phyloP scores from a whole-genome alignment of 352 stramenopile genomes.

The Phytophthora cryptogea region DNA sequence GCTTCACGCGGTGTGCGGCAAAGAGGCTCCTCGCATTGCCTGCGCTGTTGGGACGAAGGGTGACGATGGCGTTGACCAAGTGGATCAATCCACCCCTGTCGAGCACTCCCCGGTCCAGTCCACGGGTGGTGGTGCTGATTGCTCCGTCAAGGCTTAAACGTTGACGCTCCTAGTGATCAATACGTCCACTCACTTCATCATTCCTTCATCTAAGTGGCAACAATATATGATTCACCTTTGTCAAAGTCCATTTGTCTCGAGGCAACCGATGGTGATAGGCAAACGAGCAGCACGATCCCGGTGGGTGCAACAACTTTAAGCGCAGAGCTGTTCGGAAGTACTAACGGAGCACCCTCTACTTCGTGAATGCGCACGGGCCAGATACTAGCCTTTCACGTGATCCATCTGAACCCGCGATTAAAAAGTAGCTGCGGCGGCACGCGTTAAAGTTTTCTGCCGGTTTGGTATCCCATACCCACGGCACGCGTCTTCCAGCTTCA shows the following conservation, averaged over 20 bases:
- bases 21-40: slow-evolving; percentile 46
- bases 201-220: neutral
- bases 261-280: neutral
- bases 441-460: neutral
- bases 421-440: neutral
- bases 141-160: slow-evolving; percentile 6
- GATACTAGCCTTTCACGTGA: neutral
- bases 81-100: slow-evolving; percentile 21
- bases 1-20: slow-evolving; percentile 62
- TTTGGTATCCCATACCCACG: neutral
- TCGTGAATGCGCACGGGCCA: neutral
- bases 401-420: slow-evolving; percentile 5
- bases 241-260: too few relatives aligned
- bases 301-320: slow-evolving; percentile 13
- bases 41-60: slow-evolving; percentile 38
- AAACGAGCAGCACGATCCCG: neutral
- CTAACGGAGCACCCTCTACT: slow-evolving; percentile 5
- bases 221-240: neutral
- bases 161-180: neutral
- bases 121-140: slow-evolving; percentile 10
- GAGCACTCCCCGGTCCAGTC: slow-evolving; percentile 12
- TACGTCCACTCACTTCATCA: neutral
- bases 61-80: slow-evolving; percentile 7
- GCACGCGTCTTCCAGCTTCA: neutral
- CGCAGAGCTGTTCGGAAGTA: slow-evolving; percentile 3